Percentiles rank a stretch among this genome's conserved stretches.
Conservation (phyloP, 192 early-diverging fungal genomes). For the Hyaloraphidium curvatum region DNA sequence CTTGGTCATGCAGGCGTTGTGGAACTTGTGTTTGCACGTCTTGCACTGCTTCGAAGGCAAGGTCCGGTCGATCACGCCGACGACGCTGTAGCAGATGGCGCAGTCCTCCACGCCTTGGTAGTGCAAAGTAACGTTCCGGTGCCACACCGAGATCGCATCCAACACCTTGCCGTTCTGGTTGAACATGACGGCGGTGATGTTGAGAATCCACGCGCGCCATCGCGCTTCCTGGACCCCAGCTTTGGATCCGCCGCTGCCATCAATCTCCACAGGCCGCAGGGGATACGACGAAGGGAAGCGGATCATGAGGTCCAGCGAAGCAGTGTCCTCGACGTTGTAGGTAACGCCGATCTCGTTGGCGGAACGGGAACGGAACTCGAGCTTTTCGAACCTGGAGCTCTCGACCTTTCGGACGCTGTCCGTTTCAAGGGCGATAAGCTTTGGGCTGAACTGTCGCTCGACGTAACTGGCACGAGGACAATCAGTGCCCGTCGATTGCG, state of each 20-base stretch:
- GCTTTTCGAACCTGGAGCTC: conserved; percentile 25
- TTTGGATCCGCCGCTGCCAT: conserved; percentile 22
- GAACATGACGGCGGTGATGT: conserved; percentile 25
- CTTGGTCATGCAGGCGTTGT: conserved; percentile 81
- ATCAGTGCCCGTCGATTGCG: not conserved
- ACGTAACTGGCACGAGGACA: conserved; percentile 29
- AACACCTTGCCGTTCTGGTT: conserved; percentile 61
- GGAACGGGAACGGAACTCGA: conserved; percentile 37
- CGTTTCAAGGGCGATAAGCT: conserved; percentile 40
- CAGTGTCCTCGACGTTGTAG: conserved; percentile 55
- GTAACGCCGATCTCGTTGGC: conserved; percentile 46
- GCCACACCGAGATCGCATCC: conserved; percentile 55
- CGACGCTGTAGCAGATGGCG: conserved; percentile 88
- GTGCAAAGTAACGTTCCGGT: conserved; percentile 72
- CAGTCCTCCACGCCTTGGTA: conserved; percentile 97
- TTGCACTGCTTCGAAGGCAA: conserved; percentile 75
- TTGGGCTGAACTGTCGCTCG: conserved; percentile 43
- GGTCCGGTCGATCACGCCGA: conserved; percentile 66
- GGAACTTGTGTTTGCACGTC: conserved; percentile 92
- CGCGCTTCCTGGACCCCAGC: conserved; percentile 47
- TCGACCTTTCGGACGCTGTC: conserved; percentile 28
- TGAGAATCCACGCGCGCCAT: conserved; percentile 28
- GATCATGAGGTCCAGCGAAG: conserved; percentile 50
- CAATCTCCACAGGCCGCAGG: conserved; percentile 46
- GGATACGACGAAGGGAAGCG: conserved; percentile 49